phyloP scores from a whole-genome alignment of 495 filamentous ascomycete species.

The Trichoderma erinaceum region DNA sequence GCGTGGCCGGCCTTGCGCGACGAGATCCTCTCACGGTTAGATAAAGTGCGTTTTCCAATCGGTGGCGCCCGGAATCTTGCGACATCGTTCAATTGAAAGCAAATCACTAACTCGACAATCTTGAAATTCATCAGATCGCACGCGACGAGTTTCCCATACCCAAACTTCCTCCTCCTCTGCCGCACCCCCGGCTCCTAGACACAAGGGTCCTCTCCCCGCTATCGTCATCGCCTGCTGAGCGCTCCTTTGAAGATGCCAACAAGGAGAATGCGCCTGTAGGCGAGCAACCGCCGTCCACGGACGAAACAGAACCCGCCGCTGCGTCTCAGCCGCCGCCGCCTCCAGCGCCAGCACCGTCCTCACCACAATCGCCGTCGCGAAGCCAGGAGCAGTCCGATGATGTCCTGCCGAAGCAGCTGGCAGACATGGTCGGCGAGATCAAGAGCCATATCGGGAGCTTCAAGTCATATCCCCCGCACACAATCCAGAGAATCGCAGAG shows the following conservation, averaged over 20 bases:
- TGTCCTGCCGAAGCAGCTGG: conserved; percentile 57
- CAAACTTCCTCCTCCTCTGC: conserved; percentile 27
- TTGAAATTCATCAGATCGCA: conserved; percentile 27
- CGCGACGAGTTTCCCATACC: conserved; percentile 42
- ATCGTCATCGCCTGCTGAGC: conserved; percentile 44
- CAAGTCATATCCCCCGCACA: conserved; percentile 73
- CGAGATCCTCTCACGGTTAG: conserved; percentile 14
- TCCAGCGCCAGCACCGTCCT: conserved; percentile 21
- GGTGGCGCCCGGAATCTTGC: background rate
- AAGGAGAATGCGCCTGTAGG: conserved; percentile 39
- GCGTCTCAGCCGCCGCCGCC: conserved; percentile 17
- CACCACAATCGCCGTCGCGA: conserved; percentile 20
- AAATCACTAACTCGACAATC: background rate
- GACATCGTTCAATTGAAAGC: background rate
- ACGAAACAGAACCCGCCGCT: background rate
- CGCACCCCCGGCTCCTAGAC: conserved; percentile 23
- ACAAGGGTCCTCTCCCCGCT: conserved; percentile 35
- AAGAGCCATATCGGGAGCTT: conserved; percentile 67
- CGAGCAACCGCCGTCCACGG: conserved; percentile 17
- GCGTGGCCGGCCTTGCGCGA: conserved; percentile 15
- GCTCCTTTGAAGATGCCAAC: conserved; percentile 42
- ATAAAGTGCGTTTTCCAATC: background rate
- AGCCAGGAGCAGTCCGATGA: conserved; percentile 24
- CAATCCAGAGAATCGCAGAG: conserved; percentile 86
- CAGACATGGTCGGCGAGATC: conserved; percentile 59